phyloP scores from a whole-genome alignment of 1,139 yeast species.

The Lodderomyces oxycetoniae region DNA sequence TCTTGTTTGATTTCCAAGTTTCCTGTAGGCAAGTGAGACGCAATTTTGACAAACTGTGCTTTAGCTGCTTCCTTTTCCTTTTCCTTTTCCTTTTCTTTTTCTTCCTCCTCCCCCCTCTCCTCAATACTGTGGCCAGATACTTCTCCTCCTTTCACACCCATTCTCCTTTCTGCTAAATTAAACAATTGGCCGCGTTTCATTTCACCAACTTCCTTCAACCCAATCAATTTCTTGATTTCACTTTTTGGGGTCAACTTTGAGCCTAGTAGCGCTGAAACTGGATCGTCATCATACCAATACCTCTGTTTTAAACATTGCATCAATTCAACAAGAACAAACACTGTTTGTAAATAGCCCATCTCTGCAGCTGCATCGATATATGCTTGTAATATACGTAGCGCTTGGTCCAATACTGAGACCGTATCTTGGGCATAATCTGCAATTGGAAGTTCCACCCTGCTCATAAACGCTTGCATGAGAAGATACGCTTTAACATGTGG shows the following conservation, averaged over 20 bases:
- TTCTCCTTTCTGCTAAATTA: slow-evolving; percentile 26
- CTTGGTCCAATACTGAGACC: slow-evolving; percentile 86
- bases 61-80: slow-evolving; percentile 16
- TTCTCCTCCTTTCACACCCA: slow-evolving; percentile 14
- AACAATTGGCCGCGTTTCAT: slow-evolving; percentile 24
- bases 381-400: slow-evolving; percentile 90
- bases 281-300: slow-evolving; percentile 77
- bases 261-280: slow-evolving; percentile 72
- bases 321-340: slow-evolving; percentile 54
- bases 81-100: slow-evolving; percentile 1
- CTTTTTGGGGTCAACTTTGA: slow-evolving; percentile 28
- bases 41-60: slow-evolving; percentile 39
- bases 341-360: slow-evolving; percentile 63
- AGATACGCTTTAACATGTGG: slow-evolving; percentile 92
- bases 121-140: slow-evolving; percentile 14
- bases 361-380: slow-evolving; percentile 88
- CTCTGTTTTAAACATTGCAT: slow-evolving; percentile 92
- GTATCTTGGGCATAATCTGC: slow-evolving; percentile 96
- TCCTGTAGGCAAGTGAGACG: slow-evolving; percentile 48
- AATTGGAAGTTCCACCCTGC: slow-evolving; percentile 80
- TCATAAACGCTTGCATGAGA: slow-evolving; percentile 81
- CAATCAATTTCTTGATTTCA: slow-evolving; percentile 10
- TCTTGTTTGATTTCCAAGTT: slow-evolving; percentile 31
- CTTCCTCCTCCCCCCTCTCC: not conserved
- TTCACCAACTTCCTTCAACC: slow-evolving; percentile 7